Base-by-base conservation (phyloP, 441 rosid species). In the Pelargonium australe region DNA sequence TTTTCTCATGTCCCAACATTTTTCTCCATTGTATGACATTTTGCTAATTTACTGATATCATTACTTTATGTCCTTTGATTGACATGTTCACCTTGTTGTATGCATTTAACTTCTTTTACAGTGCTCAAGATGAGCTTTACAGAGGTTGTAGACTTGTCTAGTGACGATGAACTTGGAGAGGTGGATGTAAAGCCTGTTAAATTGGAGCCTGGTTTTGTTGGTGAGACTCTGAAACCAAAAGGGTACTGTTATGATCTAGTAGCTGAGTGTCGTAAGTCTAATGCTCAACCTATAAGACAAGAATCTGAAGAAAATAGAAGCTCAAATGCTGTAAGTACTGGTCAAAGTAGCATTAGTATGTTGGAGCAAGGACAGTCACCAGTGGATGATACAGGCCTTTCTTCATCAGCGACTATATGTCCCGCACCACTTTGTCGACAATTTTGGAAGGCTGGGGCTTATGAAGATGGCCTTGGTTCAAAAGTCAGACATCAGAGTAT, bases 381-480 rank as follows among this genome's bases (percentile, higher is more conserved):
- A 4, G 76, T 77, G 70, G 89, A 93, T 28, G 97, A 89, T 75
- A 74, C 85, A 7, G 85, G 90, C 41, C 85, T 84, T 78, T 88
- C 93, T 73, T 84, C 88, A 19, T 53, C 82, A 8, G 83, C 95
- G 53, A 71, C 80, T 47, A 76, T 83, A 47, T 82, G 84, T 55
- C 81, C 92, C 16, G 92, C 94, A 0, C 98, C 97, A 63, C 72
- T 90, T 70, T 85, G 89, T 85, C 84, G 95, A 31, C 98, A 90
- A 72, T 92, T 92, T 73, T 92, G 98, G 98, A 92, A 86, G 79
- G 90, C 98, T 76, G 98, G 98, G 68, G 82, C 53, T 74, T 92
- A 92, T 13, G 74, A 63, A 11, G 86, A 81, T 70, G 85, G 79
- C 31, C 49, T 71, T 72, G 79, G 78, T 76, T 72, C 91, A 25